Base-by-base conservation (phyloP, 2,329 filamentous ascomycete species). In the Akanthomyces dipterigenus region DNA sequence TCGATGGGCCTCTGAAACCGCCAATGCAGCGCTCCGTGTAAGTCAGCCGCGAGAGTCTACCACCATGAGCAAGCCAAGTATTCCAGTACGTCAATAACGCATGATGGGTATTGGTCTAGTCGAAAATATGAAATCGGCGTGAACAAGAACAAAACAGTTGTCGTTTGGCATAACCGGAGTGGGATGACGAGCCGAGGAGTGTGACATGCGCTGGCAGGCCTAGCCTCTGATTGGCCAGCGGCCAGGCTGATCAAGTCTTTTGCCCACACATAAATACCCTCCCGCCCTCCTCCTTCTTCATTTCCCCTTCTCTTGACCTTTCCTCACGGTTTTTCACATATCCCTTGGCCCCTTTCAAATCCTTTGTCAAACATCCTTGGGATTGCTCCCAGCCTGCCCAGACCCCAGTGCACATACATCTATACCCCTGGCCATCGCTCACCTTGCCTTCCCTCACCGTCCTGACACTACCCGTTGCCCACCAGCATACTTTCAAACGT, bases 231-330 rank as follows among this genome's bases (percentile, higher is more conserved):
- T 61, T 61, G 58, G 58, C 50, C 16, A 49, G 28, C 18, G 31
- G 36, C 31, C 42, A 49, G 58, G 31, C 58, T 55, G 58, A 42
- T 43, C 58, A 55, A 49, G 50, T 55, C 50, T 26, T 50, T 55
- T 22, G 18, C 42, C 57, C 58, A 24, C 58, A 60, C 42, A 61
- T 61, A 61, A 61, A 55, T 61, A 61, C 58, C 58, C 50, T 61
- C 42, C 50, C 42, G 20, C 50, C 49, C 49, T 38, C 57, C 34
- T 42, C 46, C 9, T 34, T 18, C 24, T 51, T 24, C 36, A 3
- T 42, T 46, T 61, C 42, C 50, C 22, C 42, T n/a, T 55, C 6
- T 61, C 26, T 38, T 55, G 9, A 26, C 24, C 28, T 38, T 42
- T 55, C 42, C 40, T 48, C 40, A 55, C 22, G 9, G 20, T 49